These are phyloP conservation scores for Blastobotrys americana DNA, from an alignment of 805 yeast species.

Conservation along the genomic window DNA sequence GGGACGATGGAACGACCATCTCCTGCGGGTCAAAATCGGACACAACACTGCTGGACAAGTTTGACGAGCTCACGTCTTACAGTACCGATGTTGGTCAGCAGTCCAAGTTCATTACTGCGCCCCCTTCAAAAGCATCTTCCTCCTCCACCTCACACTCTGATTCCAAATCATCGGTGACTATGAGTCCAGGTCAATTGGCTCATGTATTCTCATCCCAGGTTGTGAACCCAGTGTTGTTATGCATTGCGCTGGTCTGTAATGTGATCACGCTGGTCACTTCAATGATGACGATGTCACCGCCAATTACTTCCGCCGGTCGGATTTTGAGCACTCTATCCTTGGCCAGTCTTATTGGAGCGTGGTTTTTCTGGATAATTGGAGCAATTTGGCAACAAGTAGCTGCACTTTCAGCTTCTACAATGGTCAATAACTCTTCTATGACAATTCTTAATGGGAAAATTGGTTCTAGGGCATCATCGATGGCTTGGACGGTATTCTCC, in stretches of 20 bases:
- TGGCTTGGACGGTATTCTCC: conserved; percentile 20
- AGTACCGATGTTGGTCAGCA: not conserved
- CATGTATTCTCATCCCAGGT: conserved; percentile 12
- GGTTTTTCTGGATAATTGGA: conserved; percentile 17
- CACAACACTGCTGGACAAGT: conserved; percentile 3
- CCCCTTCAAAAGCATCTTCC: no score
- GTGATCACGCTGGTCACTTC: conserved; percentile 8
- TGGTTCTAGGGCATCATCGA: conserved; percentile 18
- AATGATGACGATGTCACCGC: conserved; percentile 6
- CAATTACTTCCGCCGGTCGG: conserved; percentile 8
- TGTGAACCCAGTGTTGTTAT: conserved; percentile 16
- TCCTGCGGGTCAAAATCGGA: conserved; percentile 9
- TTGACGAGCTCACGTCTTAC: conserved; percentile 1
- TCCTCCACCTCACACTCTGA: no score
- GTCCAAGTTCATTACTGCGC: no score
- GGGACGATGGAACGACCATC: conserved; percentile 1
- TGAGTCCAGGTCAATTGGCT: conserved; percentile 18
- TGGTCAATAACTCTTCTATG: conserved; percentile 16
- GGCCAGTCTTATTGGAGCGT: conserved; percentile 8
- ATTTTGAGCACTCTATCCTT: conserved; percentile 1
- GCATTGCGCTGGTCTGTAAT: conserved; percentile 11
- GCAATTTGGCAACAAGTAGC: conserved; percentile 23
- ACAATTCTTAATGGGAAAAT: conserved; percentile 10
- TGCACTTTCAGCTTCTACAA: conserved; percentile 10
- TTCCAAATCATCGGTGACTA: conserved; percentile 1